These are phyloP conservation scores for Sporisorium iseilematis-ciliati DNA, from an alignment of 1,284 basidiomycete genomes.

Conservation along the genomic window DNA sequence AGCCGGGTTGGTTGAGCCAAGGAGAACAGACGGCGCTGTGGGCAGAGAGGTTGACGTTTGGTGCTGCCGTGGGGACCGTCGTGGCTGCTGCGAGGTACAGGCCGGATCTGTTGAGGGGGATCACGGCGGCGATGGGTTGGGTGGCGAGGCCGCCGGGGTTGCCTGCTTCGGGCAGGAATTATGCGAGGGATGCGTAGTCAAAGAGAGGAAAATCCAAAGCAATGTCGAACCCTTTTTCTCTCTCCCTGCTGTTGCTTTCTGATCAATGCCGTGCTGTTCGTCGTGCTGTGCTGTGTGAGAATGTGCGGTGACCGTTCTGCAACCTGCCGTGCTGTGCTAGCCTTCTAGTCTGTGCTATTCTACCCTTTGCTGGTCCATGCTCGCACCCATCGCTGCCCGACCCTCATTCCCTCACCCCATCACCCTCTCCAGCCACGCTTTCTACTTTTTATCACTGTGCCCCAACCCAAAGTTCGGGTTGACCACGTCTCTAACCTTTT, in stretches of 20 bases:
- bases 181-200: conserved; percentile 21
- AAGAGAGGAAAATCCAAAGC: too few species aligned
- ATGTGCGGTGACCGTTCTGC: too few species aligned
- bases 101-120: conserved; percentile 58
- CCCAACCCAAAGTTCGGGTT: conserved; percentile 23
- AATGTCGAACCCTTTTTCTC: too few species aligned
- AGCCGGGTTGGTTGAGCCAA: conserved; percentile 57
- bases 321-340: too few species aligned
- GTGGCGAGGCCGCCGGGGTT: conserved; percentile 35
- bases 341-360: too few species aligned
- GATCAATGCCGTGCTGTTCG: too few species aligned
- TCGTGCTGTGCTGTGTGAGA: too few species aligned
- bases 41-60: conserved; percentile 58
- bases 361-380: too few species aligned
- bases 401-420: not conserved
- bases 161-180: conserved; percentile 22
- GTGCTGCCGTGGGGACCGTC: conserved; percentile 50
- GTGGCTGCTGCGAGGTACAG: conserved; percentile 53
- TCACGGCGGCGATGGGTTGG: conserved; percentile 59
- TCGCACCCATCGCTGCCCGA: too few species aligned
- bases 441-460: conserved; percentile 26
- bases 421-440: not conserved
- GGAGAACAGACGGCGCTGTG: conserved; percentile 50
- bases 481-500: conserved; percentile 29
- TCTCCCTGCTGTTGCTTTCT: too few species aligned